phyloP scores from a whole-genome alignment of 208 protist genomes.

The Leishmania guyanensis region DNA sequence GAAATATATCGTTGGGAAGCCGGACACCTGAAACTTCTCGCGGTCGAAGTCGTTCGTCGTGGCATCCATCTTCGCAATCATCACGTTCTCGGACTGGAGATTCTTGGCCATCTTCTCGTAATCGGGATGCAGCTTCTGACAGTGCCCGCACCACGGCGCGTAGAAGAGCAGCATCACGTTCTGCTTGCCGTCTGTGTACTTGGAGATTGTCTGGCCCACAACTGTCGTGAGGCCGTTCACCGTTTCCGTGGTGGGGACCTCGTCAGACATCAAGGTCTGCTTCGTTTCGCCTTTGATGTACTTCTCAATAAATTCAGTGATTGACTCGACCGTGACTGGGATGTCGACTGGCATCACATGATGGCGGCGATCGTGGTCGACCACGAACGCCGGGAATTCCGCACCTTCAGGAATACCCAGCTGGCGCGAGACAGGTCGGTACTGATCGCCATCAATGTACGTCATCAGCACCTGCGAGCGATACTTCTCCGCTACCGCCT shows the following conservation, averaged over 20 bases:
- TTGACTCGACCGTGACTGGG: constrained; percentile 41
- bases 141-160: constrained; percentile 97
- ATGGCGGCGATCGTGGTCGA: constrained; percentile 53
- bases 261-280: constrained; percentile 57
- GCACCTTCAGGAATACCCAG: constrained; percentile 62
- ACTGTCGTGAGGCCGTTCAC: constrained; percentile 82
- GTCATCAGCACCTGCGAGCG: constrained; percentile 76
- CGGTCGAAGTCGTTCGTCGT: constrained; percentile 62
- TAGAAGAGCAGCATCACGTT: constrained; percentile 95
- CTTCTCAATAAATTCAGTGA: constrained; percentile 62
- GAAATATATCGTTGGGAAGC: constrained; percentile 89
- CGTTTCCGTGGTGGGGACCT: constrained; percentile 65
- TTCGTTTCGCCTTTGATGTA: constrained; percentile 54
- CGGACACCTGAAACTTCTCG: constrained; percentile 44
- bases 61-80: constrained; percentile 89
- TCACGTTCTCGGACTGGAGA: constrained; percentile 54
- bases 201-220: constrained; percentile 62
- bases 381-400: constrained; percentile 78
- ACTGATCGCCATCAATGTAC: constrained; percentile 74
- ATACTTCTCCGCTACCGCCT: constrained; percentile 67
- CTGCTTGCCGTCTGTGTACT: constrained; percentile 64
- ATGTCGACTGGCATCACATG: constrained; percentile 54
- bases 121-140: constrained; percentile 90
- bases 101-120: constrained; percentile 73
- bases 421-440: constrained; percentile 56